Base-by-base conservation (phyloP, 495 filamentous ascomycete genomes). In the Entonaema liquescens region DNA sequence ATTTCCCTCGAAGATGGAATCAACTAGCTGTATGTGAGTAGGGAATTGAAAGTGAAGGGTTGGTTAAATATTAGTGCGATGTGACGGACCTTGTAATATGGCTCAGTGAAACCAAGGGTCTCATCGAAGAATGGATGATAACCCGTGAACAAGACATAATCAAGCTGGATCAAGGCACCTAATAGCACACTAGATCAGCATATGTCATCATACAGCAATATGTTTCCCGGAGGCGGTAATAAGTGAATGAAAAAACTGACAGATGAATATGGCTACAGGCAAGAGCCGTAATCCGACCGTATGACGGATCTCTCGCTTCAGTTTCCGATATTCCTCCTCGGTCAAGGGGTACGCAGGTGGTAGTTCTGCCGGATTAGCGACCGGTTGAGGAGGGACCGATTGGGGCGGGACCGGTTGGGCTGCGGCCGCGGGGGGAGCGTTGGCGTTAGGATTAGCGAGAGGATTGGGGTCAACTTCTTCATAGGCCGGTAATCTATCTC, bases 71-170 rank as follows among this genome's bases (percentile, higher is more conserved):
- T 29, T 9, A 2, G 3, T 12, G 19, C 9, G 21, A n/a, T 38
- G n/a, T 17, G 8, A 69, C 59, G 17, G 5, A 69, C 66, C 53
- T 62, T 11, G 26, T 59, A 63, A 17, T 69, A 17, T 1, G 3
- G 1, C 29, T 53, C 40, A 25, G 52, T 58, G 15, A 62, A 40
- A 5, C 52, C 52, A 19, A 63, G 17, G 15, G 3, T 5, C 0
- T 42, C 29, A 17, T n/a, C 33, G 33, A 58, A 68, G 25, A 50
- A 29, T 25, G 26, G 52, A 5, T 63, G 49, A 2, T 28, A 31
- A 38, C n/a, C 9, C 1, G 9, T 8, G 11, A 58, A 62, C 5
- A 58, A 12, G 5, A 40, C 0, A 7, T 26, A 53, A 21, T 68
- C 66, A 9, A 62, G 19, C 33, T 68, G 52, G 15, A 68, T 38